Evolutionary conservation across 305 asterid species (phyloP), one percentile per base, ranked within the genome.

Genomic region (Fraxinus xanthoxyloides): DNA sequence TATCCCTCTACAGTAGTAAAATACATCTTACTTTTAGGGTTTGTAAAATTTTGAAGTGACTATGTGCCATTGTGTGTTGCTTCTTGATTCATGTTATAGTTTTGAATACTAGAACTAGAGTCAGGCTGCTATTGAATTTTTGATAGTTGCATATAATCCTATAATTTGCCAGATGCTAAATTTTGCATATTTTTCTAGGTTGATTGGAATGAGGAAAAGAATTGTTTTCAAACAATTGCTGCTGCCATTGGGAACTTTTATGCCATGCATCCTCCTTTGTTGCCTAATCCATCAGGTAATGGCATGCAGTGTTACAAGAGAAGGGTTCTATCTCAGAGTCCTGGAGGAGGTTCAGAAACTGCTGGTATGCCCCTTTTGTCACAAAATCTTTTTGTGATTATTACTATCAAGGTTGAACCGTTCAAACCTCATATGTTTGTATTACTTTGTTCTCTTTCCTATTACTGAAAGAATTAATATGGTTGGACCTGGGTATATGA

Each of bases 171-270:
- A 34, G 23, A 51, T 6, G 75, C 75, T 75, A 10, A 54, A 63
- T 81, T 31, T 80, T 70, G 78, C 76, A 82, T 72, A 43, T 78
- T 77, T 79, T 80, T 85, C 86, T 86, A 94, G 98, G 97, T 96
- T 85, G 82, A 93, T 72, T 96, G 99, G 99, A 94, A 93, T 74
- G 91, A 92, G 21, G 21, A 48, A 34, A 92, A 86, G 87, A 43
- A 79, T 46, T 96, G 99, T 88, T 94, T 96, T 83, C 97, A 93
- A 87, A 90, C 98, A 59, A 89, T 96, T 84, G 98, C 98, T 86
- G 99, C 98, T 87, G 94, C 98, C 80, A 91, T 96, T 78, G 99
- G 95, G 69, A 91, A 88, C 83, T 96, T 94, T 84, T 94, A 96
- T 77, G 98, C 98, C 76, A 86, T 96, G 82, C 94, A 94, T 90